Base-by-base conservation (phyloP, 2,329 filamentous ascomycete species). In the Capronia americana region DNA sequence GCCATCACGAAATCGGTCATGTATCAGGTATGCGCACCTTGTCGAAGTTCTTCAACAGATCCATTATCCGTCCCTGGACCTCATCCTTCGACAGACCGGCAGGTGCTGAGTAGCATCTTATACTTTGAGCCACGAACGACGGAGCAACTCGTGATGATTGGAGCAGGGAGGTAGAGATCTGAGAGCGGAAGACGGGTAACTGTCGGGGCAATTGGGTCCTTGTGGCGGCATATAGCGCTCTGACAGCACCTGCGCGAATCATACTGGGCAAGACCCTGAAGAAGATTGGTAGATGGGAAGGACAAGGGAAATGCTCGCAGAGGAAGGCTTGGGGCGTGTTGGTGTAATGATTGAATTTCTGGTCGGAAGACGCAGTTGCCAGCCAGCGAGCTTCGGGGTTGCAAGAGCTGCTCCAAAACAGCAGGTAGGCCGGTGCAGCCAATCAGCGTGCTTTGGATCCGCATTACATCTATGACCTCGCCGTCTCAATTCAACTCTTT, bases 11-110 rank as follows among this genome's bases (percentile, higher is more conserved):
- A 1, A 11, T 38, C 7, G 14, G 28, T 41, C 20, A n/a, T 44
- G 34, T 11, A 20, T 38, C 23, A 17, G 48, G 20, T 50, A 66
- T 72, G 80, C 84, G 73, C 80, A 93, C 92, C 91, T 99, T 99
- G 85, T 99, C 95, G 79, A 98, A 99, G 80, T 93, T 94, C 84
- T 93, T 90, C 81, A 99, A 82, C 76, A 99, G 85, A 81, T 92
- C 91, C 80, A 96, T 86, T 85, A 98, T 97, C 78, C 94, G 88
- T 68, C 92, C 92, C 84, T 96, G 90, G 65, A 97, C 91, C 84
- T 97, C 92, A 64, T 89, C 85, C 85, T 93, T 90, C 75, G 87
- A 85, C 72, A 98, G 87, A 73, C 90, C 89, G 71, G 89, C 87
- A 67, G 86, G 89, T 61, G 94, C 91, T 73, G 93, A 92, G 84